Percentiles rank a stretch among this genome's conserved stretches.
These are phyloP conservation scores for Cryphonectria carpinicola DNA, from an alignment of 2,329 filamentous ascomycete genomes.

Conservation along the genomic window DNA sequence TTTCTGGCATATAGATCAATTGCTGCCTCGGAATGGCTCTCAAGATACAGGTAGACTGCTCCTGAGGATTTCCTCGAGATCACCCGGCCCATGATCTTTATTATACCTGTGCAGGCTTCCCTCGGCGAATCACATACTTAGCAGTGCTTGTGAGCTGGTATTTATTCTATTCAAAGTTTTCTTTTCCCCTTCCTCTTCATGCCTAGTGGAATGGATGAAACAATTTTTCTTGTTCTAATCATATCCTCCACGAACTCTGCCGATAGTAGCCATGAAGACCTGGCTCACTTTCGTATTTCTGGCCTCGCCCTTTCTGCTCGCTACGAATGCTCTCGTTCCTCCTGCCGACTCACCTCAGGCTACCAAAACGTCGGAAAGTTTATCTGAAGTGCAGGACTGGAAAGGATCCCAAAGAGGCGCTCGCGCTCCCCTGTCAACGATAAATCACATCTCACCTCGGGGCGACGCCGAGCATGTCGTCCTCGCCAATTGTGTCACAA, in stretches of 20 bases:
- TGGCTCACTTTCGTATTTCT: neutral
- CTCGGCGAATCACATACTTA: neutral
- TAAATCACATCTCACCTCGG: neutral
- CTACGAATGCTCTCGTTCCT: neutral
- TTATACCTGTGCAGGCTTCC: neutral
- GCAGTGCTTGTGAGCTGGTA: neutral
- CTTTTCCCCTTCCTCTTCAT: neutral
- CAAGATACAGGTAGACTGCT: neutral
- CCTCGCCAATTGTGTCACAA: slow-evolving; percentile 38
- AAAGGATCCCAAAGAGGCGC: neutral
- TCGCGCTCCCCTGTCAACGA: neutral
- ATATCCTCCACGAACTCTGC: neutral
- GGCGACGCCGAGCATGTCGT: slow-evolving; percentile 36
- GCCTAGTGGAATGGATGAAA: neutral
- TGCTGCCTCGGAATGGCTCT: neutral
- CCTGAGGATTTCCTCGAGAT: neutral
- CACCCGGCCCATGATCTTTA: neutral
- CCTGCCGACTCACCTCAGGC: neutral
- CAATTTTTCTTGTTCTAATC: neutral
- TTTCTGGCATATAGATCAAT: neutral
- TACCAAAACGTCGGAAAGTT: neutral
- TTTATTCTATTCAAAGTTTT: neutral
- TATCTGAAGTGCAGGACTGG: neutral
- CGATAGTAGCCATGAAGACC: neutral
- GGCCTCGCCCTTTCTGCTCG: neutral